Percentiles rank a stretch among this genome's conserved stretches.
phyloP scores from a whole-genome alignment of 148 eudicot species.

The Limonium bicolor region DNA sequence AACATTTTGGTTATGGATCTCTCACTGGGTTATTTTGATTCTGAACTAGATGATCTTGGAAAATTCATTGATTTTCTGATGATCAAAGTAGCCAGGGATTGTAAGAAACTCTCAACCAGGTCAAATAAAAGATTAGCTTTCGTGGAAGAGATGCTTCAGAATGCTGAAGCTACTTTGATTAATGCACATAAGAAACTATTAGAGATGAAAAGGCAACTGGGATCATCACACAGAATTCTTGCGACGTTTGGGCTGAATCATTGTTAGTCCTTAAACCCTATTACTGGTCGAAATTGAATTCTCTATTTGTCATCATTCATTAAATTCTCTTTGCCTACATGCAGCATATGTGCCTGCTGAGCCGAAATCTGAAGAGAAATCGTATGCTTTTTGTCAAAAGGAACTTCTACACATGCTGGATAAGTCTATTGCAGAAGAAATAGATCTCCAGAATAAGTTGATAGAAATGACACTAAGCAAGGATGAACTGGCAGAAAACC shows the following conservation, averaged over 20 bases:
- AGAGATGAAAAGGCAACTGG: constrained; percentile 46
- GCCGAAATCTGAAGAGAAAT: constrained; percentile 6
- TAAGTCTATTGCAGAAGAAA: constrained; percentile 55
- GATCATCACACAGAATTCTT: constrained; percentile 35
- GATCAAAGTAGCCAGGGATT: constrained; percentile 20
- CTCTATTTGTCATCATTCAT: no score
- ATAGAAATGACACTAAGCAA: constrained; percentile 40
- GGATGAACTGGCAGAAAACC: constrained; percentile 47
- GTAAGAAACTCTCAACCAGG: constrained; percentile 16
- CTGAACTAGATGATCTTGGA: constrained; percentile 47
- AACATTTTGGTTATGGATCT: constrained; percentile 50
- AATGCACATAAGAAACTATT: constrained; percentile 38
- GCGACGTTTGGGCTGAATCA: constrained; percentile 19
- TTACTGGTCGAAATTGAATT: not conserved
- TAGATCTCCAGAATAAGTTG: constrained; percentile 59
- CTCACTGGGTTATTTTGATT: constrained; percentile 39
- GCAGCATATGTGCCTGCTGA: constrained; percentile 24
- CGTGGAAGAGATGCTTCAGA: constrained; percentile 31
- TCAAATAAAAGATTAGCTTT: no score
- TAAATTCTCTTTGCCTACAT: constrained; percentile 5
- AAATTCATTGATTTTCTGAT: constrained; percentile 31
- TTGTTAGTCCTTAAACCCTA: constrained; percentile 22
- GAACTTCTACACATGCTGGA: constrained; percentile 55
- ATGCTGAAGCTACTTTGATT: constrained; percentile 39
- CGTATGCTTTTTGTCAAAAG: constrained; percentile 22